A percentile compares a stretch with the other conserved stretches of the same genome.
These are phyloP conservation scores for Malassezia slooffiae DNA, from an alignment of 1,284 basidiomycete species.

Conservation along the genomic window DNA sequence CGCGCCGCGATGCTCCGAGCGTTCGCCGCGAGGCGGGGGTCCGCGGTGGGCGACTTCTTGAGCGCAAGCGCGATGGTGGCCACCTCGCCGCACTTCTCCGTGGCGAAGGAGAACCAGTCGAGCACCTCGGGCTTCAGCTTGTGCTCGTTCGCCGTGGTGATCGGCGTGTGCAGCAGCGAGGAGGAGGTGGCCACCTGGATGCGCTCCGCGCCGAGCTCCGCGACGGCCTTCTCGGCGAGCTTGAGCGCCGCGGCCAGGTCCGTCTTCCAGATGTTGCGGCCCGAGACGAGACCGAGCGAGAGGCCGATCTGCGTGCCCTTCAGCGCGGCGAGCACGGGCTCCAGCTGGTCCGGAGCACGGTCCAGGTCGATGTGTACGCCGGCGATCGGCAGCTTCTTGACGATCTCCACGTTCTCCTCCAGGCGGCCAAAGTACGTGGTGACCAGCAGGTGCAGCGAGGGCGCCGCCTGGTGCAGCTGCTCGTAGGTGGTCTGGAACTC, in stretches of 20 bases:
- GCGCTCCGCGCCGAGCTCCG: conserved; percentile 50
- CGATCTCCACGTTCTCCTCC: conserved; percentile 77
- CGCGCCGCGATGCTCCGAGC: conserved; percentile 83
- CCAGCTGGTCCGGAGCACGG: conserved; percentile 75
- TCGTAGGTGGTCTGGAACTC: conserved; percentile 74
- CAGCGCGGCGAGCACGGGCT: conserved; percentile 68
- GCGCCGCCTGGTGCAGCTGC: conserved; percentile 65
- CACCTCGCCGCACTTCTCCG: conserved; percentile 91
- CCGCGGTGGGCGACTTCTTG: conserved; percentile 27
- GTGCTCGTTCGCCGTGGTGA: conserved; percentile 83
- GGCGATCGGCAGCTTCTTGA: conserved; percentile 83
- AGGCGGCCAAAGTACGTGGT: conserved; percentile 91
- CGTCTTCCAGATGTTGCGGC: conserved; percentile 99
- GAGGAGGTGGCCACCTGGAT: conserved; percentile 92
- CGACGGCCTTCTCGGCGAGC: conserved; percentile 65
- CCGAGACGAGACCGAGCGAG: conserved; percentile 92
- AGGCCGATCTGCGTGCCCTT: conserved; percentile 56
- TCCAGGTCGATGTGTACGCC: conserved; percentile 95
- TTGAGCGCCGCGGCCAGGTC: conserved; percentile 78
- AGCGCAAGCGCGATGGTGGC: conserved; percentile 60
- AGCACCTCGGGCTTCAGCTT: conserved; percentile 81
- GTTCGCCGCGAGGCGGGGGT: conserved; percentile 52
- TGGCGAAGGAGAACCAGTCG: conserved; percentile 98
- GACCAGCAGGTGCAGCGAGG: conserved; percentile 71
- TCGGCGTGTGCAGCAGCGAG: conserved; percentile 94